Evolutionary conservation across 176 grass and related monocot genomes (phyloP).

Genomic region (Leersia perrieri): DNA sequence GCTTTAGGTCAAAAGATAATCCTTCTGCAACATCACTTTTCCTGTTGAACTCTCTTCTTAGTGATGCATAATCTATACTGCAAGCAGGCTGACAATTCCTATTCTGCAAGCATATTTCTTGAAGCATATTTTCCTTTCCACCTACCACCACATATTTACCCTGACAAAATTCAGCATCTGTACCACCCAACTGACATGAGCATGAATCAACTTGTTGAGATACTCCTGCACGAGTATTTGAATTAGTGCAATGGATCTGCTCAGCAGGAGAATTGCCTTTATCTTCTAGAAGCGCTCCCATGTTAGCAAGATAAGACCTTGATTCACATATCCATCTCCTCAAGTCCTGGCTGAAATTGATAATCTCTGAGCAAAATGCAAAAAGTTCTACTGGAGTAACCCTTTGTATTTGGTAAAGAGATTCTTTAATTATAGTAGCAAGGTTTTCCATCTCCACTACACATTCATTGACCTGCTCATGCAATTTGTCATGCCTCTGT

Average conservation of each 20-base stretch:
- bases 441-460: conserved; percentile 45
- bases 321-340: conserved; percentile 55
- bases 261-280: conserved; percentile 29
- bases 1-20: conserved; percentile 73
- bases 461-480: conserved; percentile 45
- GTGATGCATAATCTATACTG: conserved; percentile 36
- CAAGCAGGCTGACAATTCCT: no score
- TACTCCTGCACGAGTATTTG: conserved; percentile 25
- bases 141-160: neutral
- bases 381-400: conserved; percentile 44
- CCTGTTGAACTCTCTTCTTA: conserved; percentile 63
- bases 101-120: no score
- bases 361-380: conserved; percentile 51
- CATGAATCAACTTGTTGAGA: conserved; percentile 18
- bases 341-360: conserved; percentile 59
- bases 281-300: conserved; percentile 39
- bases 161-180: neutral
- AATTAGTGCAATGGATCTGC: conserved; percentile 25
- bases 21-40: conserved; percentile 72
- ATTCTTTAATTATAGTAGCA: conserved; percentile 43
- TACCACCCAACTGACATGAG: conserved; percentile 8
- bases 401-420: conserved; percentile 59
- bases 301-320: conserved; percentile 45
- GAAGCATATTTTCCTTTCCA: neutral
- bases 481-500: conserved; percentile 36